Evolutionary conservation across 306 rosid species (phyloP).

Genomic region (Vicia faba): DNA sequence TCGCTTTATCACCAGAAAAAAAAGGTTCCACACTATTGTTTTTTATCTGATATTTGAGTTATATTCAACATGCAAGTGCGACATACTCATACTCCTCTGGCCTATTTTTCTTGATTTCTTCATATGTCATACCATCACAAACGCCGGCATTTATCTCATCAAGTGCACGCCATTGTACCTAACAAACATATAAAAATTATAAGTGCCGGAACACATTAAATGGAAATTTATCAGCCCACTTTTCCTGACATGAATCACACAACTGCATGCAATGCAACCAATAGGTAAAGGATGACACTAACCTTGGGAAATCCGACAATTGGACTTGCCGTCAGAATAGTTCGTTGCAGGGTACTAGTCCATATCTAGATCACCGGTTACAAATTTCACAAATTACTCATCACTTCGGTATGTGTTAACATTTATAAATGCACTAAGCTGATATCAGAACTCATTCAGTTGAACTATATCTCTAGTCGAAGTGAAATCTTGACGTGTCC

Average conservation of each 20-base stretch:
- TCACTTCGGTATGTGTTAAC: conserved; percentile 19
- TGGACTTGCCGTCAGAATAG: conserved; percentile 87
- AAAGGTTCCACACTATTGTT: background rate
- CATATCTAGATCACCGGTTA: conserved; percentile 67
- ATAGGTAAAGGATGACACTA: conserved; percentile 37
- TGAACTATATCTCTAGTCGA: background rate
- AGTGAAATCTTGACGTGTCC: background rate
- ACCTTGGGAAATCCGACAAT: conserved; percentile 97
- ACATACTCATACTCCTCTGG: conserved; percentile 94
- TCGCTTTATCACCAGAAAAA: conserved; percentile 16
- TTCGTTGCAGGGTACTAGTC: conserved; percentile 96
- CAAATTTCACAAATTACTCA: conserved; percentile 36
- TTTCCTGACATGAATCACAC: conserved; percentile 23
- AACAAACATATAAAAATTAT: conserved; percentile 27
- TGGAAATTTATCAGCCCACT: conserved; percentile 6
- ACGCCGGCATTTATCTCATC: conserved; percentile 94
- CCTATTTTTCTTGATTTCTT: conserved; percentile 96
- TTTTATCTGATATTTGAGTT: conserved; percentile 14
- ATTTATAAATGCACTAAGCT: conserved; percentile 23
- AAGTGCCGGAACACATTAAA: conserved; percentile 12
- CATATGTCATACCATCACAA: conserved; percentile 96
- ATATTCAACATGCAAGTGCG: conserved; percentile 39
- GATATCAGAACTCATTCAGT: conserved; percentile 19
- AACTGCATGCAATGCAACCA: conserved; percentile 24
- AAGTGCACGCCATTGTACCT: conserved; percentile 99